phyloP scores from a whole-genome alignment of 179 eudicot genomes.

The Beta corolliflora region DNA sequence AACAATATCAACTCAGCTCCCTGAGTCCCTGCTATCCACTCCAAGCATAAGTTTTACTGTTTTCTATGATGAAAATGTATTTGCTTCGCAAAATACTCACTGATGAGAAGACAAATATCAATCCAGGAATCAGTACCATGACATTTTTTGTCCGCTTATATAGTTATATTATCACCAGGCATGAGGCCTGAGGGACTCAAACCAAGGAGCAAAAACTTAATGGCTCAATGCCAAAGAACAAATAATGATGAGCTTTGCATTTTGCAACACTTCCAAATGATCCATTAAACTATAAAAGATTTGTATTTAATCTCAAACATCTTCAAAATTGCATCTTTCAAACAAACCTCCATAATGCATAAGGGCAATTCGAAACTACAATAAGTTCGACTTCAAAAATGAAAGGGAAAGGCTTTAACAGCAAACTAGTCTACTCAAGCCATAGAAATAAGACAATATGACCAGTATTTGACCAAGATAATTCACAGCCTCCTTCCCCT shows the following conservation, averaged over 20 bases:
- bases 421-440: slow-evolving; percentile 1
- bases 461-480: background rate
- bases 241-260: background rate
- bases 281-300: background rate
- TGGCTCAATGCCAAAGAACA: background rate
- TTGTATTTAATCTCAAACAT: slow-evolving; percentile 12
- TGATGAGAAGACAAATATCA: too few species aligned
- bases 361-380: slow-evolving; percentile 9
- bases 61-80: too few species aligned
- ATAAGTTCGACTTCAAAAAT: slow-evolving; percentile 16
- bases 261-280: background rate
- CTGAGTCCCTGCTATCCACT: too few species aligned
- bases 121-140: too few species aligned
- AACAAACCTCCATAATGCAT: slow-evolving; percentile 10
- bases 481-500: slow-evolving; percentile 89
- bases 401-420: slow-evolving; percentile 5
- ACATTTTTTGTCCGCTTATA: too few species aligned
- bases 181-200: too few species aligned
- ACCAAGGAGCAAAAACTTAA: too few species aligned
- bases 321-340: slow-evolving; percentile 23
- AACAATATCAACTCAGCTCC: too few species aligned
- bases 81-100: too few species aligned
- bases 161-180: too few species aligned
- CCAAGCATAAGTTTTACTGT: too few species aligned
- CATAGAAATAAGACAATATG: slow-evolving; percentile 4